phyloP scores from a whole-genome alignment of 225 moss, liverwort and hornwort genomes.

The Thuidium tamariscinum region DNA sequence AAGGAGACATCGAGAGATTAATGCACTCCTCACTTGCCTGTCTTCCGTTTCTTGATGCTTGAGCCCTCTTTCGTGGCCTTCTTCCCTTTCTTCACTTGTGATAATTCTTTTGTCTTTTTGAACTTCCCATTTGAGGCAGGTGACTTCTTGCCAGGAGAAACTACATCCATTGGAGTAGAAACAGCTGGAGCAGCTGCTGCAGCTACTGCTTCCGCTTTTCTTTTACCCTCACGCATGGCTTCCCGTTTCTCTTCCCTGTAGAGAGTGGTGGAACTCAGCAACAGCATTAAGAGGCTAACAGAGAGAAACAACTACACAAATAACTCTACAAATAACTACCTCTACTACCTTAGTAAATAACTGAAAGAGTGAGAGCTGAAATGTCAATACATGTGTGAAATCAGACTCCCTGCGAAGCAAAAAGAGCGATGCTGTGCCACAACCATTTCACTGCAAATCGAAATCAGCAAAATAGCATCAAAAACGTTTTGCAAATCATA shows the following conservation, averaged over 20 bases:
- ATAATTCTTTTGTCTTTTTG: neutral
- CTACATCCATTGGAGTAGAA: conserved; percentile 6
- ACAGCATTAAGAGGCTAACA: neutral
- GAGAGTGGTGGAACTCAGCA: neutral
- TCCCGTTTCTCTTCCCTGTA: conserved; percentile 59
- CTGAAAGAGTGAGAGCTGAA: neutral
- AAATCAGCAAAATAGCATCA: neutral
- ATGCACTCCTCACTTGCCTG: conserved; percentile 2
- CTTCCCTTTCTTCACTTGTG: conserved; percentile 7
- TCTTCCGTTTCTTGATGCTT: conserved; percentile 15
- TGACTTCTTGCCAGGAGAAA: neutral
- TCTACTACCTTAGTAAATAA: neutral
- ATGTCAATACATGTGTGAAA: neutral
- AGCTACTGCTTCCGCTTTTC: conserved; percentile 25
- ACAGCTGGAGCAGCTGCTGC: neutral
- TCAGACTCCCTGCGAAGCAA: neutral
- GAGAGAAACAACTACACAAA: neutral
- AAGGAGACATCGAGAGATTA: neutral
- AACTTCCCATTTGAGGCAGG: conserved; percentile 7
- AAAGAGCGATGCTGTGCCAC: neutral
- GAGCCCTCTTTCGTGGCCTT: neutral
- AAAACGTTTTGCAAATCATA: neutral
- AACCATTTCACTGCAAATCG: neutral
- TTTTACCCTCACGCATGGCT: conserved; percentile 44
- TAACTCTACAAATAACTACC: neutral